phyloP scores from a whole-genome alignment of 208 protist species.

The Leishmania turanica region DNA sequence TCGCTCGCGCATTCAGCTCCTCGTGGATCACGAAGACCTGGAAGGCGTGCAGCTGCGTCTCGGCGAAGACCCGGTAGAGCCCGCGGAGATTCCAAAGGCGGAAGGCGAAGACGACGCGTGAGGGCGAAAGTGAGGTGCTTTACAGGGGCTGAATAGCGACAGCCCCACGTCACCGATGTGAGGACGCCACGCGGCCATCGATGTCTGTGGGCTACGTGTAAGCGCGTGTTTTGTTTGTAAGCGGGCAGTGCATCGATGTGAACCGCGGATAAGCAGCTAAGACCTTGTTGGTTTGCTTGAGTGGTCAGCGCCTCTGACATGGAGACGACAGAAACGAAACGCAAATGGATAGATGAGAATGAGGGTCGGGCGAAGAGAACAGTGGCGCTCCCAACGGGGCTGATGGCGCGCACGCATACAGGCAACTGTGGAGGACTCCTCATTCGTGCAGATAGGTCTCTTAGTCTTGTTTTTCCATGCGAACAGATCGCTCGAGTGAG shows the following conservation, averaged over 20 bases:
- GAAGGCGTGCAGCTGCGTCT: slow-evolving; percentile 77
- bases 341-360: too few species aligned
- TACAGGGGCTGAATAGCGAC: background rate
- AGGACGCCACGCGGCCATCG: background rate
- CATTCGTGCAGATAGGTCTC: background rate
- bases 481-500: background rate
- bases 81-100: background rate
- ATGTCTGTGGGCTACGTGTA: background rate
- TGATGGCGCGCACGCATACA: background rate
- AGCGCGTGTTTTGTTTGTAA: background rate
- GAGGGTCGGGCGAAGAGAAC: background rate
- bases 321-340: background rate
- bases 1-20: slow-evolving; percentile 67
- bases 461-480: background rate
- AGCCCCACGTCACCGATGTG: background rate
- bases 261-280: background rate
- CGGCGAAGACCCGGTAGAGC: slow-evolving; percentile 33
- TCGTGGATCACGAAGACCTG: slow-evolving; percentile 86
- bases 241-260: background rate
- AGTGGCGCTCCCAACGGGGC: background rate
- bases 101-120: background rate
- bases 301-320: background rate
- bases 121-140: background rate
- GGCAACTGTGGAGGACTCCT: background rate
- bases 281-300: background rate